These are phyloP conservation scores for Pichia gijzeniarum DNA, from an alignment of 805 yeast genomes.

Conservation along the genomic window DNA sequence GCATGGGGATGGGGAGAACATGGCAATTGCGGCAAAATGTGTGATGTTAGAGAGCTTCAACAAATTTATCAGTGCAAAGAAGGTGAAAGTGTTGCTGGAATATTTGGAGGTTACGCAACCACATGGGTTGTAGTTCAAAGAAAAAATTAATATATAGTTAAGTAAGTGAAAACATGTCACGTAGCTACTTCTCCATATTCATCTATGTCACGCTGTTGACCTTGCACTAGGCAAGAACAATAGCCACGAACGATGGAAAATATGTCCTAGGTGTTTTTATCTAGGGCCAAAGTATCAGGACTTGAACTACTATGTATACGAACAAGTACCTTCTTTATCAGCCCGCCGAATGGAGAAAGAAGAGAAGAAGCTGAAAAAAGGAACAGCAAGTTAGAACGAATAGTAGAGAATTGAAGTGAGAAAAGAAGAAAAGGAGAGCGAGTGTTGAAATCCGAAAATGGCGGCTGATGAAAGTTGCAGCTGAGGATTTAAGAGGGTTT, in stretches of 20 bases:
- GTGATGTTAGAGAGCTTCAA: neutral
- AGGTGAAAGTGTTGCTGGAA: conserved; percentile 22
- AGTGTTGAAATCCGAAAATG: no score
- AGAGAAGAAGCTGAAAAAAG: neutral
- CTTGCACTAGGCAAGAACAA: no score
- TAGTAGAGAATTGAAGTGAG: neutral
- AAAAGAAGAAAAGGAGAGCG: neutral
- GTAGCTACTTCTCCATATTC: conserved; percentile 75
- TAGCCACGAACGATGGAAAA: conserved; percentile 60
- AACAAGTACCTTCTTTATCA: conserved; percentile 8
- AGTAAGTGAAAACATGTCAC: conserved; percentile 44
- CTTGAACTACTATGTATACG: conserved; percentile 7
- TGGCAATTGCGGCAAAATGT: conserved; percentile 73
- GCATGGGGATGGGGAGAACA: conserved; percentile 99
- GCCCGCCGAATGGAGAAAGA: conserved; percentile 6
- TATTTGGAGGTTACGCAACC: conserved; percentile 64
- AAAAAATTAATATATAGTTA: neutral
- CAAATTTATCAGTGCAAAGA: conserved; percentile 21
- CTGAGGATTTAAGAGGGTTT: no score
- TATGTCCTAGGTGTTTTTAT: conserved; percentile 64
- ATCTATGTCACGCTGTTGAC: conserved; percentile 39
- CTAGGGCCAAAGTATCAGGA: conserved; percentile 55
- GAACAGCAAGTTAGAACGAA: neutral
- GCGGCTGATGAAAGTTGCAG: no score
- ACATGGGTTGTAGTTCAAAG: conserved; percentile 41